phyloP scores from a whole-genome alignment of 352 stramenopile species.

The Globisporangium rhizosaccharum region DNA sequence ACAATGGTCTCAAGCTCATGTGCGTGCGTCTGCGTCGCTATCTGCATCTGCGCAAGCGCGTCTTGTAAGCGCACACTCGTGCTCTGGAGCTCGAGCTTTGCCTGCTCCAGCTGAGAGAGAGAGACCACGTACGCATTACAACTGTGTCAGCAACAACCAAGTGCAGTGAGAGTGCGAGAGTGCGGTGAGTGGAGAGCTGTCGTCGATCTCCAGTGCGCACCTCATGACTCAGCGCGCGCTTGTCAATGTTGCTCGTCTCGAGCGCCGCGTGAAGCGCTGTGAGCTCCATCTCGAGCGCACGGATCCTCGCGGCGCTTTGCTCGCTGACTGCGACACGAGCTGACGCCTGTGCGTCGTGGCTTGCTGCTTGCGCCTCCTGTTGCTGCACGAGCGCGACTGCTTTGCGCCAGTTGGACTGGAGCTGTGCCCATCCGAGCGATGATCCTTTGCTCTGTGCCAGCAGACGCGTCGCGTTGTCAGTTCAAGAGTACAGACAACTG shows the following conservation, averaged over 20 bases:
- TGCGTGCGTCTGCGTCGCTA: not conserved
- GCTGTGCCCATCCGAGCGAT: slow-evolving; percentile 9
- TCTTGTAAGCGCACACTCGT: not conserved
- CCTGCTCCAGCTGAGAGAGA: not conserved
- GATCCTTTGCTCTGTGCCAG: slow-evolving; percentile 11
- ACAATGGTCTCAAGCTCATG: slow-evolving; percentile 7
- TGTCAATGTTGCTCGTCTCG: not conserved
- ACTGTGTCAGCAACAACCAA: not conserved
- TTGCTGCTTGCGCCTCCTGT: not conserved
- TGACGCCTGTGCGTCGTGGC: not conserved
- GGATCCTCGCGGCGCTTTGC: slow-evolving; percentile 4
- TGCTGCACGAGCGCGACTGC: slow-evolving; percentile 10
- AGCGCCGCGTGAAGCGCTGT: slow-evolving; percentile 7
- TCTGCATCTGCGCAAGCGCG: not conserved
- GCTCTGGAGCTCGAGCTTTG: not conserved
- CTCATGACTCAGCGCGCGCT: slow-evolving; percentile 5
- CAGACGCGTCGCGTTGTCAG: not conserved
- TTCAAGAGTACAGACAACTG: not conserved
- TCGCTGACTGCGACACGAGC: not conserved
- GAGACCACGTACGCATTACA: not conserved
- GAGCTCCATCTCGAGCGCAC: slow-evolving; percentile 15
- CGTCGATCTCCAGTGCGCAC: not conserved
- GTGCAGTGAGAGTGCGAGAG: not conserved
- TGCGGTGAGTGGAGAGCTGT: no score
- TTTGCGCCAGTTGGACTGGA: slow-evolving; percentile 17